phyloP scores from a whole-genome alignment of 352 stramenopile species.

The Thalassiosira exigua region DNA sequence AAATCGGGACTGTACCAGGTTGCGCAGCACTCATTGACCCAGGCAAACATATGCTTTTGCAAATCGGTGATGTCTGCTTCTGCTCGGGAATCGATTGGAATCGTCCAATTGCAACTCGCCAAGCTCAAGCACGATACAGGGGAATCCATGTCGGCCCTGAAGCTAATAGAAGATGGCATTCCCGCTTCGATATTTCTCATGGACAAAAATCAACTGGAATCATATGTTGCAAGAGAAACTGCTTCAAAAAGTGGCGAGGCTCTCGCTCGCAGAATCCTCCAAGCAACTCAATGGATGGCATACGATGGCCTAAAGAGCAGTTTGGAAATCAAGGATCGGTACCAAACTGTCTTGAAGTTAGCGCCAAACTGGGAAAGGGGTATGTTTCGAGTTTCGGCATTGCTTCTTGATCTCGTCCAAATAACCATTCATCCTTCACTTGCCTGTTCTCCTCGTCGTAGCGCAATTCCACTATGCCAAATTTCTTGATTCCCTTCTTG shows the following conservation, averaged over 20 bases:
- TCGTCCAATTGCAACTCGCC: conserved; percentile 76
- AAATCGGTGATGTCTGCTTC: conserved; percentile 19
- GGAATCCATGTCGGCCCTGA: conserved; percentile 70
- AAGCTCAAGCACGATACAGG: conserved; percentile 81
- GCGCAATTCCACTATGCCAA: conserved; percentile 84
- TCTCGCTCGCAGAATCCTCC: conserved; percentile 90
- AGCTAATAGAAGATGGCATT: conserved; percentile 76
- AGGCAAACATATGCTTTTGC: conserved; percentile 67
- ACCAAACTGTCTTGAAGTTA: conserved; percentile 93
- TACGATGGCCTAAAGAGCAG: conserved; percentile 92
- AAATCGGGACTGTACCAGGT: conserved; percentile 70
- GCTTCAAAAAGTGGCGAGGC: conserved; percentile 40
- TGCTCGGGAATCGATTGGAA: conserved; percentile 36
- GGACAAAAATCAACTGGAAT: conserved; percentile 43
- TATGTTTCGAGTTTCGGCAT: conserved; percentile 40
- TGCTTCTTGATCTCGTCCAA: neutral
- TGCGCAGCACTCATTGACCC: conserved; percentile 73
- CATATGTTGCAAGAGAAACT: conserved; percentile 38
- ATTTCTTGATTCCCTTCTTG: conserved; percentile 78
- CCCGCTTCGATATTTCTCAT: conserved; percentile 53
- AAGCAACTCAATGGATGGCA: conserved; percentile 96
- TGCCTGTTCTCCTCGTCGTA: conserved; percentile 34
- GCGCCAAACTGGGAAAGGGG: conserved; percentile 91
- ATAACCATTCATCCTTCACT: conserved; percentile 2
- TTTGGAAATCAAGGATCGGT: conserved; percentile 92